Conservation (phyloP, 163 green algal genomes). For the Chlorella variabilis region DNA sequence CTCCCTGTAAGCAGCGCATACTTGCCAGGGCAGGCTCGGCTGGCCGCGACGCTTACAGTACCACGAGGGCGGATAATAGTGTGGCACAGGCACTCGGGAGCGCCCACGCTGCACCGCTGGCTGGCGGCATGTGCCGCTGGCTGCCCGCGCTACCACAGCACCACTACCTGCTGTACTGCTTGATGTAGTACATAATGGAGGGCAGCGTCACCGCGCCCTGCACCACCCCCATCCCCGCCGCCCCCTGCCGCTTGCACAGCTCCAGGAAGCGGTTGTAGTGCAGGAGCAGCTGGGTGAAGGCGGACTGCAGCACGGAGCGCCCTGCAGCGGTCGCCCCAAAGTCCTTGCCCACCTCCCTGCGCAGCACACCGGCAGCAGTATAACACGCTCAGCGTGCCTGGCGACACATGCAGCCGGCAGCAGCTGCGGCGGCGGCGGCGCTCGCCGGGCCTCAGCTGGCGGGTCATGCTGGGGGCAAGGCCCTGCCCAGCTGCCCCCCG, state of each 20-base stretch:
- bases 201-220: conserved; percentile 28
- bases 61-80: too few species aligned
- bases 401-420: too few species aligned
- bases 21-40: too few species aligned
- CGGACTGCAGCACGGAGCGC: conserved; percentile 80
- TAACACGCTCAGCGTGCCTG: too few species aligned
- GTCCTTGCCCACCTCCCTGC: conserved; percentile 60
- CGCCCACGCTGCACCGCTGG: too few species aligned
- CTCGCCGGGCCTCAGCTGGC: not conserved
- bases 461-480: too few species aligned
- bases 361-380: not conserved
- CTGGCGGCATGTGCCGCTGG: too few species aligned
- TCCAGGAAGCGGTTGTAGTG: conserved; percentile 96
- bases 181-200: conserved; percentile 28
- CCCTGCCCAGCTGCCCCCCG: too few species aligned
- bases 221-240: conserved; percentile 64
- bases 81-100: too few species aligned
- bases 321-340: conserved; percentile 74
- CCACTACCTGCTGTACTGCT: conserved; percentile 24
- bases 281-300: conserved; percentile 85
- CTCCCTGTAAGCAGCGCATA: too few species aligned
- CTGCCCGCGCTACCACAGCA: too few species aligned
- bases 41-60: too few species aligned
- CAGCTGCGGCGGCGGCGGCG: not conserved
- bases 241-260: conserved; percentile 82